Percentiles rank a stretch among this genome's conserved stretches.
Evolutionary conservation across 139 green algal genomes (phyloP).

Genomic region (Nannochloris sp.): DNA sequence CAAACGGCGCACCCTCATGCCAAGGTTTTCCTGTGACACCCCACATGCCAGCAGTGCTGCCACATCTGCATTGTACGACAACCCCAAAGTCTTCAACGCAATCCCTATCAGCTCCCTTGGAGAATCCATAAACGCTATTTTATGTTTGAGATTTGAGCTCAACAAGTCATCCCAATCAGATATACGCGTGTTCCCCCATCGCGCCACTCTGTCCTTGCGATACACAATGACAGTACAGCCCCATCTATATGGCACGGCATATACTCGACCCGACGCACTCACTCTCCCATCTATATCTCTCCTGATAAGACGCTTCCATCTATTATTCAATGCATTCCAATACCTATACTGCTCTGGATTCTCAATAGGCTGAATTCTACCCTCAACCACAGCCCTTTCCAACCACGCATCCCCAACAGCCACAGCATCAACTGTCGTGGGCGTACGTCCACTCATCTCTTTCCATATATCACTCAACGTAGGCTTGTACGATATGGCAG

Average conservation of each 20-base stretch:
- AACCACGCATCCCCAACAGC: constrained; percentile 77
- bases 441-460: constrained; percentile 21
- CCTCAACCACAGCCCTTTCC: constrained; percentile 40
- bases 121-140: constrained; percentile 60
- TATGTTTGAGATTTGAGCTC: constrained; percentile 47
- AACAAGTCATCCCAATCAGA: constrained; percentile 75
- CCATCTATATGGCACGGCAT: constrained; percentile 66
- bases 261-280: constrained; percentile 44
- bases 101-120: constrained; percentile 66
- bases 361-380: constrained; percentile 61
- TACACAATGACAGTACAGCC: constrained; percentile 68
- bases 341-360: constrained; percentile 40
- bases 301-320: constrained; percentile 50
- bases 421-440: constrained; percentile 52
- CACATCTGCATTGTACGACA: constrained; percentile 35
- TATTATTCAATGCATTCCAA: constrained; percentile 41
- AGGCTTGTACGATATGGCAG: constrained; percentile 44
- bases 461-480: constrained; percentile 60
- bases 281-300: constrained; percentile 27
- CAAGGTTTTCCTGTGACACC: constrained; percentile 19
- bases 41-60: constrained; percentile 30
- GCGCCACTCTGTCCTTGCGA: constrained; percentile 27
- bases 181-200: constrained; percentile 32
- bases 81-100: constrained; percentile 51
- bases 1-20: constrained; percentile 29